phyloP scores from a whole-genome alignment of 306 rosid species.

The Arachis hypogaea region DNA sequence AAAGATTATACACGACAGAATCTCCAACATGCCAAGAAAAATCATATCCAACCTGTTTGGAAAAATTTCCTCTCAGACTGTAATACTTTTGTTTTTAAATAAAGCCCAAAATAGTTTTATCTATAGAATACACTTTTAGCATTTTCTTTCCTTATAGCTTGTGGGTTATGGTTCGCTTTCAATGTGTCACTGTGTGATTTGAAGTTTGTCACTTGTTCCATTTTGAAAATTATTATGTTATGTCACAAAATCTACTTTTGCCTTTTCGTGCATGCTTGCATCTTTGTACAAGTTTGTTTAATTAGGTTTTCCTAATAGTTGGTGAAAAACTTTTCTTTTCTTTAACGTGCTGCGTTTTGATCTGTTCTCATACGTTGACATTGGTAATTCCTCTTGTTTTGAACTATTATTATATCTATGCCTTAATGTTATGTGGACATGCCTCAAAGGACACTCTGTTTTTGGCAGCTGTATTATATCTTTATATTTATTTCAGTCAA shows the following conservation, averaged over 20 bases:
- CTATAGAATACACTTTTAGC: neutral
- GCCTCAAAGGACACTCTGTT: too few species aligned
- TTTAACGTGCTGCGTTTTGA: constrained; percentile 9
- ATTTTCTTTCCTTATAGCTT: neutral
- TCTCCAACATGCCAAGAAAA: neutral
- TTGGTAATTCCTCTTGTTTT: neutral
- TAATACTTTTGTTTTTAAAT: neutral
- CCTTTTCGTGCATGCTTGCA: neutral
- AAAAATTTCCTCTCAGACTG: neutral
- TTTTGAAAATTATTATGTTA: neutral
- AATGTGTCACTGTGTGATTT: neutral
- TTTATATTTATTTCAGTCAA: too few species aligned
- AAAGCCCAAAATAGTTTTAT: neutral
- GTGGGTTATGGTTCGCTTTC: constrained; percentile 3
- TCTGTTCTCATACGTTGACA: neutral
- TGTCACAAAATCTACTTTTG: neutral
- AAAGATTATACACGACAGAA: neutral
- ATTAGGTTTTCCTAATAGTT: constrained; percentile 4
- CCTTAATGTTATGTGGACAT: too few species aligned
- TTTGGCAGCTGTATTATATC: too few species aligned
- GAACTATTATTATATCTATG: too few species aligned
- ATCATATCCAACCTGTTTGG: neutral
- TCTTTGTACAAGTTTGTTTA: constrained; percentile 6
- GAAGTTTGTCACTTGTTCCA: neutral
- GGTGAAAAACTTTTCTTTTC: neutral